phyloP scores from a whole-genome alignment of 352 stramenopile species.

The Phytopythium litorale region DNA sequence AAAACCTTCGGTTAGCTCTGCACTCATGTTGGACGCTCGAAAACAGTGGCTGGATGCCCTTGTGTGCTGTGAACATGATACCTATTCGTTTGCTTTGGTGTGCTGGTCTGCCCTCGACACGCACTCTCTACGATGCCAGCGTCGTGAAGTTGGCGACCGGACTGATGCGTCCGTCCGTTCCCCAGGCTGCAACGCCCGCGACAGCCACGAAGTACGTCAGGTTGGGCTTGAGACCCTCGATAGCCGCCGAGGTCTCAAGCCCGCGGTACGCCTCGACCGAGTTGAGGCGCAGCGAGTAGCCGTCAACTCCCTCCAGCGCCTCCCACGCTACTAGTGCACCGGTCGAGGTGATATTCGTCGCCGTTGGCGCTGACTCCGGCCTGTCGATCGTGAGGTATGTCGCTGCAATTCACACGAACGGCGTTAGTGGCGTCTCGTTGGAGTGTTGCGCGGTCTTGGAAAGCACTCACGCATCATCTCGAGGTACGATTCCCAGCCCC shows the following conservation, averaged over 20 bases:
- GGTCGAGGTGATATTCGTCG: constrained; percentile 38
- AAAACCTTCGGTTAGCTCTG: background rate
- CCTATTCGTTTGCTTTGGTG: too few species aligned
- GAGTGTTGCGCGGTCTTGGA: background rate
- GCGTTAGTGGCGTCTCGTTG: background rate
- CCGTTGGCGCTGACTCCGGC: constrained; percentile 19
- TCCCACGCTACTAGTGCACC: constrained; percentile 47
- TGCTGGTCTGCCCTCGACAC: too few species aligned
- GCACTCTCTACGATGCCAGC: constrained; percentile 5
- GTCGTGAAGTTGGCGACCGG: constrained; percentile 73
- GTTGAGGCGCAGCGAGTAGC: constrained; percentile 74
- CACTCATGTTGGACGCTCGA: background rate
- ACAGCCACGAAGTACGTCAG: constrained; percentile 73
- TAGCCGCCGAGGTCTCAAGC: constrained; percentile 25
- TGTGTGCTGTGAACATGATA: too few species aligned
- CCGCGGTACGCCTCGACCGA: constrained; percentile 71
- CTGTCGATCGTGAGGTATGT: constrained; percentile 60
- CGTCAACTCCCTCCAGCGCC: constrained; percentile 39
- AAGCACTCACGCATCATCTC: constrained; percentile 48
- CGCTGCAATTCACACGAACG: constrained; percentile 18
- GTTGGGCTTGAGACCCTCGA: constrained; percentile 51
- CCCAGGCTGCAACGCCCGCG: constrained; percentile 58
- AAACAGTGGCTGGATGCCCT: too few species aligned
- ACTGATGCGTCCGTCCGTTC: constrained; percentile 49
- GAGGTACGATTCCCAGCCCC: constrained; percentile 71